These are phyloP conservation scores for Pholiota conissans DNA, from an alignment of 768 basidiomycete species.

Conservation along the genomic window DNA sequence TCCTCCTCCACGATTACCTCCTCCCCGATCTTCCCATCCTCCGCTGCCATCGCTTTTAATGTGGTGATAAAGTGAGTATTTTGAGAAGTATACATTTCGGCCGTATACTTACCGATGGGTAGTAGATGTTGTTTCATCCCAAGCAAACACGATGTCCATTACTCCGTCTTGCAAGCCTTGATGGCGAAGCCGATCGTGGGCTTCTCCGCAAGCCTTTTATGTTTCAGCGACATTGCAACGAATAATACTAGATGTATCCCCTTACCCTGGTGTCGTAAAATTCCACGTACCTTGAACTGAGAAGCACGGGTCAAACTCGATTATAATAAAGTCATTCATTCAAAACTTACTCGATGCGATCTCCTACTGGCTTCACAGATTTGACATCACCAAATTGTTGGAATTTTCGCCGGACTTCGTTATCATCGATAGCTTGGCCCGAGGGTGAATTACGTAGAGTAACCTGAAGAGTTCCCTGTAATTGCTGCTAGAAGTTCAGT, in stretches of 20 bases:
- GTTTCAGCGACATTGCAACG: neutral
- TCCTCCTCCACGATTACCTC: constrained; percentile 26
- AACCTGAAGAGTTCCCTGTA: constrained; percentile 84
- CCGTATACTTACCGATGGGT: constrained; percentile 29
- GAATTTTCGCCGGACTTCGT: constrained; percentile 83
- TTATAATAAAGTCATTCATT: too few species aligned
- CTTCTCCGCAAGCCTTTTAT: constrained; percentile 69
- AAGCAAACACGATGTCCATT: constrained; percentile 85
- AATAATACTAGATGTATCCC: neutral
- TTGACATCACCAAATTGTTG: constrained; percentile 92
- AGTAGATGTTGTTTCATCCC: constrained; percentile 67
- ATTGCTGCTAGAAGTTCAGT: constrained; percentile 43
- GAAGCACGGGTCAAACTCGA: constrained; percentile 4
- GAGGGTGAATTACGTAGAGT: constrained; percentile 71
- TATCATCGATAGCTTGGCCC: constrained; percentile 74
- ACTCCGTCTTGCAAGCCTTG: constrained; percentile 82
- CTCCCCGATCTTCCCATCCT: constrained; percentile 47
- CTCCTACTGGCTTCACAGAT: constrained; percentile 62
- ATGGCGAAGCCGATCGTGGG: constrained; percentile 78
- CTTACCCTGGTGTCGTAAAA: constrained; percentile 87
- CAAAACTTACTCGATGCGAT: constrained; percentile 57
- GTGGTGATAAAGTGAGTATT: neutral
- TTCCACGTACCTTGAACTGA: constrained; percentile 89
- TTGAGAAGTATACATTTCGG: neutral
- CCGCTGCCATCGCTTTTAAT: constrained; percentile 36